These are phyloP conservation scores for Ciborinia camelliae DNA, from an alignment of 2,329 filamentous ascomycete genomes.

Conservation along the genomic window DNA sequence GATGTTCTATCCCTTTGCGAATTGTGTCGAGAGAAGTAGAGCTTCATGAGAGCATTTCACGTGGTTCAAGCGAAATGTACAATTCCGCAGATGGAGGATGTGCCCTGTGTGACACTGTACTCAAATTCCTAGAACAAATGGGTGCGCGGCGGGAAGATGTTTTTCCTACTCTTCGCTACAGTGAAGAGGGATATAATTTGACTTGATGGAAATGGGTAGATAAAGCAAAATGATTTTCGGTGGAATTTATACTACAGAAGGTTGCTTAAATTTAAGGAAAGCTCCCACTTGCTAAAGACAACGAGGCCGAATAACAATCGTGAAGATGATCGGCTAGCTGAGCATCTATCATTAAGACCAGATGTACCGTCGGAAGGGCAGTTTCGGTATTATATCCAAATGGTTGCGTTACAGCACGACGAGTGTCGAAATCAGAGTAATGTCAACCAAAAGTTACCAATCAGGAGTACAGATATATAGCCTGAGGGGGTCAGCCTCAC, in stretches of 20 bases:
- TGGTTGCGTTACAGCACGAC: not conserved
- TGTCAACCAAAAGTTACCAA: rapidly evolving
- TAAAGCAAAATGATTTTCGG: not conserved
- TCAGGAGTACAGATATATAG: not conserved
- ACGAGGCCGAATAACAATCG: not conserved
- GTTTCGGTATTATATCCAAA: not conserved
- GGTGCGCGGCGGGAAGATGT: not conserved
- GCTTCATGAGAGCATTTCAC: too few species aligned
- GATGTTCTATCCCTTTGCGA: not conserved
- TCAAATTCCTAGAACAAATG: not conserved
- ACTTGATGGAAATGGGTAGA: too few species aligned
- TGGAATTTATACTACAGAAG: not conserved
- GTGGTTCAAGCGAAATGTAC: too few species aligned
- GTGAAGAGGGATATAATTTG: too few species aligned
- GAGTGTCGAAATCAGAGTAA: rapidly evolving
- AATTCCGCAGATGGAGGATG: not conserved
- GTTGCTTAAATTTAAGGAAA: not conserved
- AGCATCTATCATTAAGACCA: not conserved
- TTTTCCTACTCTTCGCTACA: too few species aligned
- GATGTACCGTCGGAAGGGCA: not conserved
- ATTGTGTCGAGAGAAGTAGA: not conserved
- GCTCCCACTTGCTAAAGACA: not conserved
- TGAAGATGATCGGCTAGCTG: not conserved
- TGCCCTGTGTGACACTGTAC: not conserved
- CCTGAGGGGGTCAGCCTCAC: rapidly evolving